Conservation (phyloP, 2,329 filamentous ascomycete genomes). For the Alternaria atra region DNA sequence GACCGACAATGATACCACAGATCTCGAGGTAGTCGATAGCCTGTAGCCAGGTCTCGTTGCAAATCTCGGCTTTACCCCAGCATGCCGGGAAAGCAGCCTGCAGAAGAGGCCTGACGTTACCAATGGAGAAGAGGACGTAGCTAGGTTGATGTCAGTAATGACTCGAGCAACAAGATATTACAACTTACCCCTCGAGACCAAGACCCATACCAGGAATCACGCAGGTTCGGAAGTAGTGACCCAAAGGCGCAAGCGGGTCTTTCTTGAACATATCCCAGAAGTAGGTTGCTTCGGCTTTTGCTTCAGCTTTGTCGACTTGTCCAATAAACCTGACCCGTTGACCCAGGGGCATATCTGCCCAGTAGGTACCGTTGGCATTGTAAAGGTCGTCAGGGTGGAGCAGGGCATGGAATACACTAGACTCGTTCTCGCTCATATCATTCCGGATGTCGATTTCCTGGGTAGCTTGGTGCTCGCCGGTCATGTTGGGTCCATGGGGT, state of each 20-base stretch:
- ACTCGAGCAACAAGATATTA: neutral
- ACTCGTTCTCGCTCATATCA: slow-evolving; percentile 66
- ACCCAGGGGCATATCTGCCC: slow-evolving; percentile 81
- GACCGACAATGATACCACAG: slow-evolving; percentile 89
- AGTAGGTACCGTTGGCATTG: slow-evolving; percentile 83
- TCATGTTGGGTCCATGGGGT: slow-evolving; percentile 60
- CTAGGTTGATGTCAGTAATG: slow-evolving; percentile 52
- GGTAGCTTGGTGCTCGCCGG: slow-evolving; percentile 55
- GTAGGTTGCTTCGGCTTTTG: slow-evolving; percentile 69
- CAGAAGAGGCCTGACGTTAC: slow-evolving; percentile 87
- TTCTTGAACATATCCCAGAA: slow-evolving; percentile 85
- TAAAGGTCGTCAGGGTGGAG: slow-evolving; percentile 91
- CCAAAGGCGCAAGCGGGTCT: slow-evolving; percentile 83
- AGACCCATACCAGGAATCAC: slow-evolving; percentile 92
- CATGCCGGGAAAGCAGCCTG: slow-evolving; percentile 77
- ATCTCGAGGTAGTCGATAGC: slow-evolving; percentile 93
- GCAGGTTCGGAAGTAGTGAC: slow-evolving; percentile 88
- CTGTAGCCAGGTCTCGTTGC: slow-evolving; percentile 80
- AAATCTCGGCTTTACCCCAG: slow-evolving; percentile 74
- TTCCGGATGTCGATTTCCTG: slow-evolving; percentile 48
- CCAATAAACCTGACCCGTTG: slow-evolving; percentile 79
- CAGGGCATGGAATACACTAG: slow-evolving; percentile 75
- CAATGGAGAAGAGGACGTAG: slow-evolving; percentile 96
- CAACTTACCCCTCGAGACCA: slow-evolving; percentile 74
- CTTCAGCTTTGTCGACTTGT: slow-evolving; percentile 75